Evolutionary conservation across 352 stramenopile species (phyloP).

Genomic region (Phytophthora constricta): DNA sequence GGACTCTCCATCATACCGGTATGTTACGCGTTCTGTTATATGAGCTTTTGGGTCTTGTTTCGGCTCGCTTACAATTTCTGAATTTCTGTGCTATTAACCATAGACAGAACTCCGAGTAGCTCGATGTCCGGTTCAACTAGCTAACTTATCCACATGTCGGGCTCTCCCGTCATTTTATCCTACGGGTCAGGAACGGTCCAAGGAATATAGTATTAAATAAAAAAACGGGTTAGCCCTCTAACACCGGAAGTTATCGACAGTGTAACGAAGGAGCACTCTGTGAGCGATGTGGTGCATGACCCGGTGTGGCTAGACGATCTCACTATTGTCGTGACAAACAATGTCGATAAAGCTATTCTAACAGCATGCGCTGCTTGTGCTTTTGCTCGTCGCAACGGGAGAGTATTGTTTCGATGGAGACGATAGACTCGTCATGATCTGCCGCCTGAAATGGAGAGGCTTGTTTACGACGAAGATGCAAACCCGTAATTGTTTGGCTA

Average conservation of each 20-base stretch:
- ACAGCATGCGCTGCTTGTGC: neutral
- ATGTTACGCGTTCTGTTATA: neutral
- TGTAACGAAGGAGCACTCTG: neutral
- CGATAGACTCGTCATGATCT: constrained; percentile 4
- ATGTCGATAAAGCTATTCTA: constrained; percentile 20
- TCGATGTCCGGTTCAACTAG: constrained; percentile 1
- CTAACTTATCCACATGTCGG: neutral
- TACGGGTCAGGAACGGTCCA: neutral
- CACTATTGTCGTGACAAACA: constrained; percentile 23
- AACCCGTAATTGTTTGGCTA: constrained; percentile 21
- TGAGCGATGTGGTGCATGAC: constrained; percentile 1
- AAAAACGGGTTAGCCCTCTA: constrained; percentile 5
- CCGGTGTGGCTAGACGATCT: constrained; percentile 14
- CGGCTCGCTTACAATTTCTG: constrained; percentile 4
- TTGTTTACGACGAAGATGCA: constrained; percentile 19
- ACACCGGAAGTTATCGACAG: constrained; percentile 2
- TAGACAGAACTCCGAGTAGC: constrained; percentile 2
- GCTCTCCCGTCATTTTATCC: constrained; percentile 5
- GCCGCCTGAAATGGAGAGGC: neutral
- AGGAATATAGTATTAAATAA: neutral
- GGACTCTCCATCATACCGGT: constrained; percentile 23
- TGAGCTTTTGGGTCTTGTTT: constrained; percentile 3
- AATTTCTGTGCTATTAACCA: constrained; percentile 12
- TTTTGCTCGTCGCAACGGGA: neutral
- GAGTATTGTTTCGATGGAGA: constrained; percentile 12